phyloP scores from a whole-genome alignment of 2,329 filamentous ascomycete genomes.

The Ophiosphaerella narmari region DNA sequence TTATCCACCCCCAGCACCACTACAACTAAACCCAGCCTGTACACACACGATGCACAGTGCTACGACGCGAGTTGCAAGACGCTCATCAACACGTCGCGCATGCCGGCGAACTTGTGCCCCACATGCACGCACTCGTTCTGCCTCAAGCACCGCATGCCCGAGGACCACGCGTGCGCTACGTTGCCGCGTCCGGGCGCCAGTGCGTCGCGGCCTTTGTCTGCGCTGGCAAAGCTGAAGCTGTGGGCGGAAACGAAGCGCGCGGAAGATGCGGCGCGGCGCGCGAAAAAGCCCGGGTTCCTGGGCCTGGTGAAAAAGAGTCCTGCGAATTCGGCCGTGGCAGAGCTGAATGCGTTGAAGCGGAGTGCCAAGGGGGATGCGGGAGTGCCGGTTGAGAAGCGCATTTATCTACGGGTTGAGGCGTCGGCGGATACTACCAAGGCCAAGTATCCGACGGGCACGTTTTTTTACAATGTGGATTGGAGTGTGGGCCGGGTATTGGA shows the following conservation, averaged over 20 bases:
- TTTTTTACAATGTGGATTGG: slow-evolving; percentile 69
- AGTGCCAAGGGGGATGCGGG: slow-evolving; percentile 89
- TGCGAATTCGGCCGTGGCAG: slow-evolving; percentile 65
- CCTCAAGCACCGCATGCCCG: slow-evolving; percentile 73
- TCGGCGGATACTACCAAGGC: slow-evolving; percentile 82
- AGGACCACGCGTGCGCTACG: slow-evolving; percentile 84
- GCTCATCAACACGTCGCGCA: slow-evolving; percentile 69
- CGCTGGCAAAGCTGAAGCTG: slow-evolving; percentile 72
- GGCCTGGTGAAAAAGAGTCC: slow-evolving; percentile 27
- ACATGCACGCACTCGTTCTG: slow-evolving; percentile 76
- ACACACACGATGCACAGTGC: slow-evolving; percentile 70
- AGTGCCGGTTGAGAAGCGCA: slow-evolving; percentile 77
- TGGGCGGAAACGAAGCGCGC: slow-evolving; percentile 86
- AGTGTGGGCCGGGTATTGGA: slow-evolving; percentile 85
- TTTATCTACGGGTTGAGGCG: slow-evolving; percentile 90
- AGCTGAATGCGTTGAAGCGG: slow-evolving; percentile 79
- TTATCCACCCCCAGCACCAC: slow-evolving; percentile 29
- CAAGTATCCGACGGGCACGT: slow-evolving; percentile 71
- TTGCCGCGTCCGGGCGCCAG: slow-evolving; percentile 50
- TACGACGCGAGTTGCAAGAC: slow-evolving; percentile 70
- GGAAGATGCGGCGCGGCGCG: slow-evolving; percentile 60
- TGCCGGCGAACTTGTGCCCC: slow-evolving; percentile 71
- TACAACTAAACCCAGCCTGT: slow-evolving; percentile 58
- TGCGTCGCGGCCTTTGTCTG: slow-evolving; percentile 38
- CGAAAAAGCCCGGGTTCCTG: slow-evolving; percentile 32